Evolutionary conservation across 306 rosid genomes (phyloP), one percentile per base, ranked within the genome.

Genomic region (Malus sylvestris): DNA sequence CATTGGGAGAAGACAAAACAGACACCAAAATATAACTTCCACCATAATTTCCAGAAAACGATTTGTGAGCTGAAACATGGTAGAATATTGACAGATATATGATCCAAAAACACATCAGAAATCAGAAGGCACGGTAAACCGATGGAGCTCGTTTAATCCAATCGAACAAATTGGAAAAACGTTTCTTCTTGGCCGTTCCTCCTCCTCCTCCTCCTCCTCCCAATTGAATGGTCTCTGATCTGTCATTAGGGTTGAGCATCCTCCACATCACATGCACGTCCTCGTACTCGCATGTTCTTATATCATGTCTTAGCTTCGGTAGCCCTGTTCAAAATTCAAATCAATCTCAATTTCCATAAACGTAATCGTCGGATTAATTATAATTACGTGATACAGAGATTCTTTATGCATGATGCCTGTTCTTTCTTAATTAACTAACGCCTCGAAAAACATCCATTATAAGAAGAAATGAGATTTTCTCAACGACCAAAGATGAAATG

Each of bases 181-280:
- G 60, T 38, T 76, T 69, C 80, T 81, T 87, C 66, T 83, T 88
- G 74, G 44, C 10, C 44, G 44, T 40, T 40, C 0, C 44, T 40
- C 65, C 67, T 27, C 27, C 27, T 27, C 27, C 27, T 27, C 27
- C 27, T 27, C 27, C 27, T 73, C 58, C 70, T 27, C 70, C 49
- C 71, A 79, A 67, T 30, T 59, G 67, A 55, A 51, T 67, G 1
- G 42, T 33, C 75, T 90, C 84, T 14, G 83, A 65, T 70, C 89
- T 70, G 72, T 90, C 90, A 20, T 77, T 87, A 81, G 83, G 80
- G 57, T 84, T 84, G 77, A 91, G 85, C 78, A 94, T 94, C 77
- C 89, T 92, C 98, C 98, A 94, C 98, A 91, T 90, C 73, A 91
- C 90, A 15, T 75, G 93, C 83, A 94, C 91, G 70, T 94, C 98